Conservation (phyloP, 345 rosid genomes). For the Eucalyptus virginea region DNA sequence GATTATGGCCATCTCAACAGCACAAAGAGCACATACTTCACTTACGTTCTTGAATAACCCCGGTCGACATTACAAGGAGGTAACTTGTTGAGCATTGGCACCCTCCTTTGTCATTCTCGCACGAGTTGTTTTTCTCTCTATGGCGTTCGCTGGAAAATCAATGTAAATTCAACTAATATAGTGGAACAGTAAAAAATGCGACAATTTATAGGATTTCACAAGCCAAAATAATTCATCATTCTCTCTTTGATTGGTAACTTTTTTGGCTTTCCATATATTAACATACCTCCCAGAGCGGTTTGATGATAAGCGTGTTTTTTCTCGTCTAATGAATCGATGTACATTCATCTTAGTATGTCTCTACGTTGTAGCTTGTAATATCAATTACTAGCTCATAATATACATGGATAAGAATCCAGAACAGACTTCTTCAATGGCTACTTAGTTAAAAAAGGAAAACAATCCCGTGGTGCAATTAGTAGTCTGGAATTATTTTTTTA, state of each 20-base stretch:
- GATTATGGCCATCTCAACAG: slow-evolving; percentile 27
- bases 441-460: neutral
- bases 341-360: neutral
- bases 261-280: neutral
- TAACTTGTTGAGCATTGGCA: slow-evolving; percentile 21
- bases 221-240: neutral
- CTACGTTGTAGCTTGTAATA: neutral
- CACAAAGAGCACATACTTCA: slow-evolving; percentile 34
- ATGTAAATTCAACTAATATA: neutral
- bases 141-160: neutral
- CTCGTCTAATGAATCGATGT: neutral
- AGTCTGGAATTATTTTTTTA: neutral
- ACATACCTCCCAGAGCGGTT: neutral
- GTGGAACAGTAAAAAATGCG: neutral
- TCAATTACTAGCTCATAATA: neutral
- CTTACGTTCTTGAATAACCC: slow-evolving; percentile 49
- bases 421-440: neutral
- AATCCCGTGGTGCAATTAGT: neutral
- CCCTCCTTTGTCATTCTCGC: neutral
- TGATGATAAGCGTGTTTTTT: neutral
- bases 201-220: neutral
- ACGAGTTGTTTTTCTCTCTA: neutral
- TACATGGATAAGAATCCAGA: neutral
- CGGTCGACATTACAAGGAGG: slow-evolving; percentile 36
- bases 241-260: neutral